Evolutionary conservation across 768 basidiomycete species (phyloP).

Genomic region (Coprinopsis marcescibilis): DNA sequence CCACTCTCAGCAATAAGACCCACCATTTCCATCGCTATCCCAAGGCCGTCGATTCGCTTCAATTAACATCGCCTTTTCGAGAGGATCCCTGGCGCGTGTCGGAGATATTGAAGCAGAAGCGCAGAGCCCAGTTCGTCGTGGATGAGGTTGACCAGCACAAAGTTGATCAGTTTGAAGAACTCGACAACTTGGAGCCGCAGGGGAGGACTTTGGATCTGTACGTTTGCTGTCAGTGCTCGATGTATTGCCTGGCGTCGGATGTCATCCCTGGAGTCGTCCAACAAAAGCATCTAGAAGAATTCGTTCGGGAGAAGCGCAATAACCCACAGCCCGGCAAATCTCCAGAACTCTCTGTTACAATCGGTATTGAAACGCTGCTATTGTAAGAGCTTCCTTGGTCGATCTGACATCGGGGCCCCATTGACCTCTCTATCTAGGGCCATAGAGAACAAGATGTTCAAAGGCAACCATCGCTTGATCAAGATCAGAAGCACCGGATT

Average conservation of each 20-base stretch:
- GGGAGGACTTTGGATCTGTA: slow-evolving; percentile 70
- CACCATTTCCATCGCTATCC: slow-evolving; percentile 81
- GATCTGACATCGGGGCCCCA: no score
- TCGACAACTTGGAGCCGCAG: slow-evolving; percentile 32
- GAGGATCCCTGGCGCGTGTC: slow-evolving; percentile 56
- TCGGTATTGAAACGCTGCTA: slow-evolving; percentile 61
- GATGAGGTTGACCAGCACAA: slow-evolving; percentile 40
- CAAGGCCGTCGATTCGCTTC: slow-evolving; percentile 62
- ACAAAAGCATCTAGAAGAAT: slow-evolving; percentile 53
- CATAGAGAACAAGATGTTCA: slow-evolving; percentile 73
- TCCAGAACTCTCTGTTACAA: slow-evolving; percentile 47
- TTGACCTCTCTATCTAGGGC: slow-evolving; percentile 40
- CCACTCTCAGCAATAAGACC: slow-evolving; percentile 49
- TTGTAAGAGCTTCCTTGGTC: slow-evolving; percentile 37
- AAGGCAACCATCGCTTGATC: slow-evolving; percentile 54
- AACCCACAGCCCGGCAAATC: slow-evolving; percentile 54
- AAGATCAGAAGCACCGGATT: slow-evolving; percentile 51
- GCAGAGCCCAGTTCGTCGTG: slow-evolving; percentile 31
- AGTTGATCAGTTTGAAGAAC: slow-evolving; percentile 26
- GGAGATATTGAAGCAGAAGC: slow-evolving; percentile 46
- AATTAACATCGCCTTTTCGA: slow-evolving; percentile 56
- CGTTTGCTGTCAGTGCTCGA: slow-evolving; percentile 79
- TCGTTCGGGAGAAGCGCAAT: slow-evolving; percentile 52
- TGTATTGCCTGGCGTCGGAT: slow-evolving; percentile 65
- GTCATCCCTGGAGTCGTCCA: slow-evolving; percentile 73